Base-by-base conservation (phyloP, 805 yeast genomes). In the Pichia eremophila region DNA sequence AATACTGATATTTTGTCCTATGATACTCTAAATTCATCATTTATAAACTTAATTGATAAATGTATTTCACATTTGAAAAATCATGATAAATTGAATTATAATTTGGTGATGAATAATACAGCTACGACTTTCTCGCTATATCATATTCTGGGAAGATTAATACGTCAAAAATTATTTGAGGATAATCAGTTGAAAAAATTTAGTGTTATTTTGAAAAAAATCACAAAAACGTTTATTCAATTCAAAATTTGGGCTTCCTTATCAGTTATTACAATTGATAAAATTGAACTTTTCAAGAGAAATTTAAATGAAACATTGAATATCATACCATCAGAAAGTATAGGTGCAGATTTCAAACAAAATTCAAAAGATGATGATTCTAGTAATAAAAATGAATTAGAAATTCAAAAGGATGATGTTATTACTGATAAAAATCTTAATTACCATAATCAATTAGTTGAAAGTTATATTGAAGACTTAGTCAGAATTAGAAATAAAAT, bases 1-100 rank as follows among this genome's bases (percentile, higher is more conserved):
- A 74, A 79, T 12, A 63, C 74, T 11, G 91, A 85, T 59, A 66
- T 82, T 25, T 65, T 70, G 19, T 68, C 70, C 11, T 85, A 91
- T 91, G 67, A 76, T 4, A 77, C 72, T 22, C 60, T 82, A 39
- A 67, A 70, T 40, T 74, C 72, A 43, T 67, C 71, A 7, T 71
- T 81, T 43, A 61, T 70, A 15, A 73, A 67, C 52, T 68, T 76
- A 41, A 62, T 80, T 14, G 75, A 73, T 27, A 59, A 75, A 48
- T 63, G 79, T 0, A 60, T 72, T 44, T 77, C 74, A 45, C 73
- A 83, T 12, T 64, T 85, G 28, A 66, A 66, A 28, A 78, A 73
- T 38, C 67, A 70, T 42, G 74, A 76, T 50, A 73, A 75, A 38
- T 72, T 70, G 35, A 65, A 75, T 39, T 85, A 80, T 59, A 64